Conservation (phyloP, 2,329 filamentous ascomycete species). For the Tolypocladium endophyticum region DNA sequence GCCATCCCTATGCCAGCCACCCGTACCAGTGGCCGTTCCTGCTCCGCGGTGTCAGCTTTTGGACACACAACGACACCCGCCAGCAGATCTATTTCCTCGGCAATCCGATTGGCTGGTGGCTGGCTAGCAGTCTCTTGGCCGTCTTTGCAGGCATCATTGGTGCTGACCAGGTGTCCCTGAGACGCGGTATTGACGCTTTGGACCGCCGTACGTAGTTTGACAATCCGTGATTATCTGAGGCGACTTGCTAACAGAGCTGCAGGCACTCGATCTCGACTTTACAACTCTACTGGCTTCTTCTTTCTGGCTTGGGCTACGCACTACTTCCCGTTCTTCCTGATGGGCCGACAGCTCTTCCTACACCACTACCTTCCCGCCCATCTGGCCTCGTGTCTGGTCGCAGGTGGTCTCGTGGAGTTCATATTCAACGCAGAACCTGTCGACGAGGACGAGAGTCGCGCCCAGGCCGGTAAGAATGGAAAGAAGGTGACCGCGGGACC, state of each 20-base stretch:
- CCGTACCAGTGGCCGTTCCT: conserved; percentile 98
- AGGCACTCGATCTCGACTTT: conserved; percentile 86
- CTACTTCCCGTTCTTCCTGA: conserved; percentile 94
- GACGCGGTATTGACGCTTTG: conserved; percentile 85
- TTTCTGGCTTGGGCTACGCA: conserved; percentile 97
- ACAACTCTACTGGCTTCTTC: conserved; percentile 98
- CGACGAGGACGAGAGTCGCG: conserved; percentile 36
- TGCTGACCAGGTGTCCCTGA: conserved; percentile 86
- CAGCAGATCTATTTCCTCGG: conserved; percentile 98
- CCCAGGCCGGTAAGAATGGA: conserved; percentile 23
- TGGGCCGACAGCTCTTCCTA: conserved; percentile 95
- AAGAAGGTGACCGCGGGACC: conserved; percentile 28
- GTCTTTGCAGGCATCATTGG: conserved; percentile 87
- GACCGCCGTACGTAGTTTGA: conserved; percentile 66
- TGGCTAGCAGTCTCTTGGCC: conserved; percentile 81
- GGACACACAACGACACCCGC: conserved; percentile 90
- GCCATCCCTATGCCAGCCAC: conserved; percentile 88
- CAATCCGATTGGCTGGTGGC: conserved; percentile 96
- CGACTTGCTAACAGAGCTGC: conserved; percentile 18
- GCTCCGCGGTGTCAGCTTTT: conserved; percentile 95
- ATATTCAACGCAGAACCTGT: conserved; percentile 83
- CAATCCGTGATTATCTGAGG: not conserved
- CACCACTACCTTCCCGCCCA: conserved; percentile 97
- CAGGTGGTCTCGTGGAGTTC: conserved; percentile 87
- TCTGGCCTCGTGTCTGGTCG: conserved; percentile 79